Conservation (phyloP, 176 grass and related monocot species). For the Avena eriantha region DNA sequence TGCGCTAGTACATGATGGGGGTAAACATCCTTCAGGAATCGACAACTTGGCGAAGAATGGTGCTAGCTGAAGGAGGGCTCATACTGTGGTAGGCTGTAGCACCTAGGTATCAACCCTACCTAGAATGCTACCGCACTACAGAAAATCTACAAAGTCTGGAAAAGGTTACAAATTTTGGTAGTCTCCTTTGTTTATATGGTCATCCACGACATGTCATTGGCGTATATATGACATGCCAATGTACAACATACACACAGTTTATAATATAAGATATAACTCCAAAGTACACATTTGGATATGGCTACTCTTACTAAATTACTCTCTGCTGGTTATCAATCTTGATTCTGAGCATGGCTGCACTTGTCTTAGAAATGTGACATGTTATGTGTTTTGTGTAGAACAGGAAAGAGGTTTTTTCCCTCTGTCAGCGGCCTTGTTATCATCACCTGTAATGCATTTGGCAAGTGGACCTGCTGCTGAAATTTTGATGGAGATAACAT, state of each 20-base stretch:
- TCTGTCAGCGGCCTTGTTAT: slow-evolving; percentile 81
- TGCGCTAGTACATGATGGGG: neutral
- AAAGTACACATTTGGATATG: slow-evolving; percentile 10
- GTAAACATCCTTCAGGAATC: neutral
- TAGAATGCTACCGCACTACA: slow-evolving; percentile 19
- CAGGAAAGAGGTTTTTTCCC: slow-evolving; percentile 91
- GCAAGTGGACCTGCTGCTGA: slow-evolving; percentile 54
- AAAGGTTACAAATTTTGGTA: neutral
- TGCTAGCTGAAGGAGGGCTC: slow-evolving; percentile 11
- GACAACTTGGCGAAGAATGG: neutral
- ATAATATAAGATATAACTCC: slow-evolving; percentile 1
- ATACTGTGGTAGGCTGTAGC: neutral
- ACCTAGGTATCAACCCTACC: slow-evolving; percentile 11
- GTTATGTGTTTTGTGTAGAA: slow-evolving; percentile 44
- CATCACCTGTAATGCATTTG: slow-evolving; percentile 67
- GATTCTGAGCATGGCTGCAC: neutral
- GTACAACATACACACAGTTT: slow-evolving; percentile 11
- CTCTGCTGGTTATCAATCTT: slow-evolving; percentile 28
- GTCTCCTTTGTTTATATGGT: slow-evolving; percentile 18
- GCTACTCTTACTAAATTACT: neutral
- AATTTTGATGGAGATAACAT: slow-evolving; percentile 78
- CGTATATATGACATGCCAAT: slow-evolving; percentile 1
- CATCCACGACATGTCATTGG: neutral
- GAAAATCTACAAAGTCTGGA: neutral
- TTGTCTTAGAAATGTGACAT: slow-evolving; percentile 35